Percentiles rank a stretch among this genome's conserved stretches.
Conservation (phyloP, 805 yeast species). For the Barnettozyma wickerhamii region DNA sequence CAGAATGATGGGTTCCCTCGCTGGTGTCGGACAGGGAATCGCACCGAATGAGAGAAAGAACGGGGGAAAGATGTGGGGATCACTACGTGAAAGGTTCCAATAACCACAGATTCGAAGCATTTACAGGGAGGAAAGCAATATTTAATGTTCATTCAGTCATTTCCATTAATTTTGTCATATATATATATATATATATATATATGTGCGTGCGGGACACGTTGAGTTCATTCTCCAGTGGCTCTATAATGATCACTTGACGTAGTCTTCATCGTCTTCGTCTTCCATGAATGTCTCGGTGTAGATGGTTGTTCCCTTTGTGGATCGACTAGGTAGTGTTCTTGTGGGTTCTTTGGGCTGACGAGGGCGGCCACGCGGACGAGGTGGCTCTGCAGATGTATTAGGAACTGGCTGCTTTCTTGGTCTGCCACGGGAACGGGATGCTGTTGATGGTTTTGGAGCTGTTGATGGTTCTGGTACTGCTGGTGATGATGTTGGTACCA, state of each 20-base stretch:
- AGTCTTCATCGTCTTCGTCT: too few relatives aligned
- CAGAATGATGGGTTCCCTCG: slow-evolving; percentile 7
- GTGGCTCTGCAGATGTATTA: not conserved
- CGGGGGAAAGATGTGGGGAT: slow-evolving; percentile 7
- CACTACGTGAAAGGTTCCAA: slow-evolving; percentile 6
- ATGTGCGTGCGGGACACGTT: not conserved
- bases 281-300: too few relatives aligned
- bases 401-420: not conserved
- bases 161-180: not conserved
- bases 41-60: not conserved
- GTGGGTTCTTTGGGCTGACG: too few relatives aligned
- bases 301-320: too few relatives aligned
- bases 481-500: too few relatives aligned
- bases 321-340: too few relatives aligned
- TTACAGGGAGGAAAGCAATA: too few relatives aligned
- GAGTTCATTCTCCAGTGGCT: too few relatives aligned
- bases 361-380: not conserved
- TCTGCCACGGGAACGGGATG: not conserved
- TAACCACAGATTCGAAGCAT: too few relatives aligned
- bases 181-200: not conserved
- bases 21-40: slow-evolving; percentile 2
- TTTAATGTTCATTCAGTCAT: not conserved
- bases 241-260: too few relatives aligned
- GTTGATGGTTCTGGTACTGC: too few relatives aligned
- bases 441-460: too few relatives aligned